Percentiles rank a stretch among this genome's conserved stretches.
Conservation (phyloP, 352 stramenopile species). For the Pythium guiyangense region DNA sequence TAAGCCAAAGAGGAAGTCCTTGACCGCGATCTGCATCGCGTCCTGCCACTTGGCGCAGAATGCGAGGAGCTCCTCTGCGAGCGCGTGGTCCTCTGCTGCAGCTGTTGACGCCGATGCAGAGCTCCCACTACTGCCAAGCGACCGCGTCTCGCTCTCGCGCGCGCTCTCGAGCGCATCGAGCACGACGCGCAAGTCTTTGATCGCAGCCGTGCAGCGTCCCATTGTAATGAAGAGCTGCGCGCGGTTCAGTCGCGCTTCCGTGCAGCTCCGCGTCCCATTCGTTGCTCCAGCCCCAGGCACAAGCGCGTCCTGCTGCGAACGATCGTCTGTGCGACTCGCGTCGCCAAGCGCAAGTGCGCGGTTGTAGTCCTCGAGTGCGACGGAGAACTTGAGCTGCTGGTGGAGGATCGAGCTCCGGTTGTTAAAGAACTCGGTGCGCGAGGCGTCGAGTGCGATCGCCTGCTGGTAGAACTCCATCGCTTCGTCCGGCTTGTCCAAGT, state of each 20-base stretch:
- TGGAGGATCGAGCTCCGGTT: slow-evolving; percentile 53
- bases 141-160: not conserved
- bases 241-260: slow-evolving; percentile 46
- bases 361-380: slow-evolving; percentile 55
- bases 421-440: slow-evolving; percentile 45
- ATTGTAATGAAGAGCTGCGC: slow-evolving; percentile 49
- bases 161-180: slow-evolving; percentile 1
- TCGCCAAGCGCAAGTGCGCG: slow-evolving; percentile 23
- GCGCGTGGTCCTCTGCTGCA: slow-evolving; percentile 18
- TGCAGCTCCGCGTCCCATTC: slow-evolving; percentile 6
- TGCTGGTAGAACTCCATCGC: slow-evolving; percentile 51
- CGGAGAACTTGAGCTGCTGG: slow-evolving; percentile 42
- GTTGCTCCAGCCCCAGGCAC: not conserved
- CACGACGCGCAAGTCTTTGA: slow-evolving; percentile 26
- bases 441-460: slow-evolving; percentile 33
- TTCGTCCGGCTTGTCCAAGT: slow-evolving; percentile 32
- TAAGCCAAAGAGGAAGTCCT: slow-evolving; percentile 49
- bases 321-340: not conserved
- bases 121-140: not conserved
- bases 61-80: slow-evolving; percentile 23
- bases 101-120: not conserved
- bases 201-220: slow-evolving; percentile 38
- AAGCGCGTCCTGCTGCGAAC: not conserved
- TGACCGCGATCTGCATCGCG: slow-evolving; percentile 40
- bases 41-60: slow-evolving; percentile 47